These are phyloP conservation scores for Linum trigynum DNA, from an alignment of 345 rosid species.

Conservation along the genomic window DNA sequence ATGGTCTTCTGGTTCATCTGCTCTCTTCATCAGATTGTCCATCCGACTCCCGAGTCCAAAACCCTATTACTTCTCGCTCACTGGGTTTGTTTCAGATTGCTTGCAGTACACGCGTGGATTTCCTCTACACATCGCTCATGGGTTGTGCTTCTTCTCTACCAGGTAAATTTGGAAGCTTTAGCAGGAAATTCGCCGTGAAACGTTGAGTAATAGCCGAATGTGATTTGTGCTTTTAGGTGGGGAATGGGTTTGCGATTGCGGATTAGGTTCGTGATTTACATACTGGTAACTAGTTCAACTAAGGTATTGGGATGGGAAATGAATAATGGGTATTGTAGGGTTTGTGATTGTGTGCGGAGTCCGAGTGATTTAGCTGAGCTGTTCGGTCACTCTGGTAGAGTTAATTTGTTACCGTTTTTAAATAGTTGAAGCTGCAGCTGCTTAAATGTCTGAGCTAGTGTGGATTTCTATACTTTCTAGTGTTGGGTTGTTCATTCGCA, in stretches of 20 bases:
- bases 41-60: not conserved
- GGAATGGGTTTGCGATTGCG: constrained; percentile 1
- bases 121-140: constrained; percentile 24
- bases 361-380: not conserved
- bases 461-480: no score
- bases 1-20: not conserved
- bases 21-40: not conserved
- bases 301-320: not conserved
- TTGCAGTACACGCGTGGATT: not conserved
- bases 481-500: no score
- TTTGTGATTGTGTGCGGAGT: constrained; percentile 2
- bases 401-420: constrained; percentile 4
- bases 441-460: not conserved
- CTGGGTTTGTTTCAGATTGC: not conserved
- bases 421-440: not conserved
- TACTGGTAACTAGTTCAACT: not conserved
- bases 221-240: not conserved
- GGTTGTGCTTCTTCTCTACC: constrained; percentile 92
- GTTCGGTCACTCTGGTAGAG: constrained; percentile 8
- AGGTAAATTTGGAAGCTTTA: constrained; percentile 31
- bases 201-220: not conserved
- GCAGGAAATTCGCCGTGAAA: not conserved
- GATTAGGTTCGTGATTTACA: not conserved
- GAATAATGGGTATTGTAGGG: not conserved
- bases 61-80: not conserved